Conservation (phyloP, 1,139 yeast species). For the Insectozyma bohioensis region DNA sequence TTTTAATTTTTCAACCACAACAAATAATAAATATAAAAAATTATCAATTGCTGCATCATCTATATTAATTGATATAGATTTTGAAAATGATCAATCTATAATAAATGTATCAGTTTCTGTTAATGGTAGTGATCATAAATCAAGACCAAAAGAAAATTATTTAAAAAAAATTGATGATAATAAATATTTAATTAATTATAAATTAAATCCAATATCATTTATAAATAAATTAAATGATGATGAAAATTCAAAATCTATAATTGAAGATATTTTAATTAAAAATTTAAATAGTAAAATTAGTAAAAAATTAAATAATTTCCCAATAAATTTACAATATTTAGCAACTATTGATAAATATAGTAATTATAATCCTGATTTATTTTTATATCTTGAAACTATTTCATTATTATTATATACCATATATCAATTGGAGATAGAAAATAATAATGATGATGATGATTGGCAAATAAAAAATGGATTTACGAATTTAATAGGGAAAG, state of each 20-base stretch:
- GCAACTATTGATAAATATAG: conserved; percentile 39
- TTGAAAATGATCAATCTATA: conserved; percentile 25
- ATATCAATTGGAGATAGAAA: conserved; percentile 24
- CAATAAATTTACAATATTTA: conserved; percentile 36
- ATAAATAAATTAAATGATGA: conserved; percentile 13
- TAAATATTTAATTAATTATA: conserved; percentile 15
- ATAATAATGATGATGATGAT: conserved; percentile 9
- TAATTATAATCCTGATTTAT: conserved; percentile 31
- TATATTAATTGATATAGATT: conserved; percentile 45
- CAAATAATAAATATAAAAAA: conserved; percentile 22
- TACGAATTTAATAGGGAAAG: conserved; percentile 27
- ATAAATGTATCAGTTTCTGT: conserved; percentile 36
- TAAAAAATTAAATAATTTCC: conserved; percentile 29
- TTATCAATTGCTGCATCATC: conserved; percentile 46
- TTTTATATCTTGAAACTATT: conserved; percentile 31
- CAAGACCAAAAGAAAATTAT: conserved; percentile 5
- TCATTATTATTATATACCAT: conserved; percentile 25
- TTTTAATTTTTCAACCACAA: conserved; percentile 27
- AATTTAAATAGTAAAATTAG: conserved; percentile 20
- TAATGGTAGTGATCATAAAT: conserved; percentile 25
- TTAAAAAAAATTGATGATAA: conserved; percentile 7
- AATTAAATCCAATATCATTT: conserved; percentile 15
- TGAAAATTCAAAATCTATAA: conserved; percentile 15
- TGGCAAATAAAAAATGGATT: conserved; percentile 27
- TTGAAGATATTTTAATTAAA: conserved; percentile 30